phyloP scores from a whole-genome alignment of 1,139 yeast genomes.

The Candida frijolesensis region DNA sequence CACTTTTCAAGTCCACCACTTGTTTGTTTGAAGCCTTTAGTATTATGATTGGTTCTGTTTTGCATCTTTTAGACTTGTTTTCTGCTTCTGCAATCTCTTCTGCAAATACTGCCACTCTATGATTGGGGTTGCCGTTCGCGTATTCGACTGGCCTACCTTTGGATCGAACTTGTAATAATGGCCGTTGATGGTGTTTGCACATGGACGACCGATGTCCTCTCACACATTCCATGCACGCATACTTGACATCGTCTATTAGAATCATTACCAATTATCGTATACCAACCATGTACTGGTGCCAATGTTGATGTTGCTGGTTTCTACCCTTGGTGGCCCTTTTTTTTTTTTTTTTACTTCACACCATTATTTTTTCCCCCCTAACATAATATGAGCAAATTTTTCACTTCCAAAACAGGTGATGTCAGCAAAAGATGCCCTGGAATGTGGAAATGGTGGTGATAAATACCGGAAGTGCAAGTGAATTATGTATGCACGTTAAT shows the following conservation, averaged over 20 bases:
- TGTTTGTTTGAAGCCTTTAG: constrained; percentile 52
- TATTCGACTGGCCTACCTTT: constrained; percentile 77
- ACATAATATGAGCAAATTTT: constrained; percentile 9
- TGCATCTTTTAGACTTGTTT: constrained; percentile 14
- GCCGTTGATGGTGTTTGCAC: constrained; percentile 80
- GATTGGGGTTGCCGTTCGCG: constrained; percentile 49
- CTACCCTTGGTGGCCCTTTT: neutral
- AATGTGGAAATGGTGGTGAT: neutral
- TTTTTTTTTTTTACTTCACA: neutral
- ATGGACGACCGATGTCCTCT: constrained; percentile 90
- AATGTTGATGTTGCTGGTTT: constrained; percentile 3
- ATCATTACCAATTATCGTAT: constrained; percentile 54
- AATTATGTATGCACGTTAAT: too few relatives aligned
- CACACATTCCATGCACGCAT: constrained; percentile 89
- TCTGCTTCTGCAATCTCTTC: constrained; percentile 34
- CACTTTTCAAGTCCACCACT: constrained; percentile 50
- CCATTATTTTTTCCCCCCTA: neutral
- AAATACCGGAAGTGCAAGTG: too few relatives aligned
- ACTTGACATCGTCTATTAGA: constrained; percentile 78
- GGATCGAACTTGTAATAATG: constrained; percentile 81
- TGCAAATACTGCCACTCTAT: constrained; percentile 61
- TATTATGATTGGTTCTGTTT: constrained; percentile 39
- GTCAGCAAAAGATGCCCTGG: neutral
- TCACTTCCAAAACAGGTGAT: constrained; percentile 8
- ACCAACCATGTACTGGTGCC: neutral